Evolutionary conservation across 2,329 filamentous ascomycete genomes (phyloP).

Genomic region (Ophiobolus disseminans): DNA sequence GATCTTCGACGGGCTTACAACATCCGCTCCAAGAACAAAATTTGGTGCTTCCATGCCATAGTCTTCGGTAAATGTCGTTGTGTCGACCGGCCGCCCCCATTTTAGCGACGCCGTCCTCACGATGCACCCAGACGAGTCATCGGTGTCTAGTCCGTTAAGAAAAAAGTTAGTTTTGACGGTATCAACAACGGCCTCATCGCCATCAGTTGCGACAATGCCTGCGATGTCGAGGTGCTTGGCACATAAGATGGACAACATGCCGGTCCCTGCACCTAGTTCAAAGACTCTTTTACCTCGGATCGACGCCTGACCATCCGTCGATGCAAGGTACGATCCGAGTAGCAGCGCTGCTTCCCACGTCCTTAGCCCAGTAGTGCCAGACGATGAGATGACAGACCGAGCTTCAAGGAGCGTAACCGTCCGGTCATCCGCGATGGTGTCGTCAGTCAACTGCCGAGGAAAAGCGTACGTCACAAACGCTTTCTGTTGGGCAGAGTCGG

Average conservation of each 20-base stretch:
- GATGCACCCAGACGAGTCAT: constrained; percentile 26
- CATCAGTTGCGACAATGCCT: constrained; percentile 74
- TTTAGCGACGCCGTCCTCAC: constrained; percentile 64
- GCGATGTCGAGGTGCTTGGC: constrained; percentile 68
- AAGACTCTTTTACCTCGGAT: constrained; percentile 66
- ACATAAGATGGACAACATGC: constrained; percentile 76
- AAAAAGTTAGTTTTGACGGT: constrained; percentile 71
- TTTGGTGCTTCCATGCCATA: constrained; percentile 60
- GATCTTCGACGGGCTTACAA: constrained; percentile 55
- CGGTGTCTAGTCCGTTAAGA: constrained; percentile 68
- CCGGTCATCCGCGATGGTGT: constrained; percentile 25
- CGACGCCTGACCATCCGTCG: constrained; percentile 51
- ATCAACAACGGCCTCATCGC: constrained; percentile 74
- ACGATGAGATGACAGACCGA: constrained; percentile 70
- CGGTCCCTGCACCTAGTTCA: constrained; percentile 79
- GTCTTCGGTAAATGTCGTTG: constrained; percentile 64
- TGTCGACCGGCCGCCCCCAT: constrained; percentile 69
- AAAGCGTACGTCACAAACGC: constrained; percentile 75
- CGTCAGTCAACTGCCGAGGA: constrained; percentile 26
- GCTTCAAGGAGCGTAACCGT: constrained; percentile 73
- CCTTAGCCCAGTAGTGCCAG: constrained; percentile 76
- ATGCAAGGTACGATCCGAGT: constrained; percentile 70
- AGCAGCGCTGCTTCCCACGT: constrained; percentile 85
- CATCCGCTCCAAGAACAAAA: constrained; percentile 75
- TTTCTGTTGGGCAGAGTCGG: constrained; percentile 72